These are phyloP conservation scores for Colletotrichum sp. DNA, from an alignment of 2,329 filamentous ascomycete species.

Conservation along the genomic window DNA sequence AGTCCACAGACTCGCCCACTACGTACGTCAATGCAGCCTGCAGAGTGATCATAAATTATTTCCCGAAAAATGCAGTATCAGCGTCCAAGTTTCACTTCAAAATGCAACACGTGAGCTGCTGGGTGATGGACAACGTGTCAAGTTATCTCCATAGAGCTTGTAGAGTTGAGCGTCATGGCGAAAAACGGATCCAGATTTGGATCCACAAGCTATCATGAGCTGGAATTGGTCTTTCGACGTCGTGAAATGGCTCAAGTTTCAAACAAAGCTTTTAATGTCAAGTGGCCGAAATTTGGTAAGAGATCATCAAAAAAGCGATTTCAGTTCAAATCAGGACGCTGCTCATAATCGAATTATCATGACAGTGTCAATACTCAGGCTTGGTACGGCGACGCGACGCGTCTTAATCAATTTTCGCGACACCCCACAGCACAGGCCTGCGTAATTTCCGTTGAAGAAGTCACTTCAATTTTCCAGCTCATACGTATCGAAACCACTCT, in stretches of 20 bases:
- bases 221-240: not conserved
- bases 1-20: not conserved
- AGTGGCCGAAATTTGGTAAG: not conserved
- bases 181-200: not conserved
- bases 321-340: not conserved
- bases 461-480: not conserved
- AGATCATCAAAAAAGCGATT: not conserved
- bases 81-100: not conserved
- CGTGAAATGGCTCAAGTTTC: not conserved
- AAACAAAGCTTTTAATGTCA: accelerated
- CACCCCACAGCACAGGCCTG: not conserved
- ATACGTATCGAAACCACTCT: not conserved
- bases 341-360: not conserved
- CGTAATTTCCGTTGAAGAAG: not conserved
- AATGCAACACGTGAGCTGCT: not conserved
- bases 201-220: not conserved
- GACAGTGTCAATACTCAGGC: not conserved
- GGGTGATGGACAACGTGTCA: not conserved
- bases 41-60: not conserved
- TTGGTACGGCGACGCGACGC: not conserved
- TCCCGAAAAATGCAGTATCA: not conserved
- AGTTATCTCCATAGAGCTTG: not conserved
- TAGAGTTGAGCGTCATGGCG: not conserved
- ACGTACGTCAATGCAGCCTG: not conserved
- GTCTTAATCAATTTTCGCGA: not conserved